A percentile compares a stretch with the other conserved stretches of the same genome.
phyloP scores from a whole-genome alignment of 2,329 filamentous ascomycete genomes.

The Triangularia verruculosa region DNA sequence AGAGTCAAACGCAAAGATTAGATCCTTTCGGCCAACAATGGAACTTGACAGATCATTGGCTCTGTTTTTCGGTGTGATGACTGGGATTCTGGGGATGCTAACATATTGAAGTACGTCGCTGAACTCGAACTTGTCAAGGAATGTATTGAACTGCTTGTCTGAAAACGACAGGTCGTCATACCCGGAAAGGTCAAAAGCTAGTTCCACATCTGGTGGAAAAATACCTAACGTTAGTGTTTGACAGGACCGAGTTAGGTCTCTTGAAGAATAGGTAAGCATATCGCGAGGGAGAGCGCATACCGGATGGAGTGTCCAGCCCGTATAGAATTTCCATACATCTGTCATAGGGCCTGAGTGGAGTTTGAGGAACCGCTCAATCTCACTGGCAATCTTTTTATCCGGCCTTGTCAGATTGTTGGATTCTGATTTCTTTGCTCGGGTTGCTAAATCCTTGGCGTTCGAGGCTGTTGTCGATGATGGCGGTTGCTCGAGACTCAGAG shows the following conservation, averaged over 20 bases:
- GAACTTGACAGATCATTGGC: neutral
- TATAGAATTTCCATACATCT: conserved; percentile 14
- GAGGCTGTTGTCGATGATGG: neutral
- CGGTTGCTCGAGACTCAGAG: neutral
- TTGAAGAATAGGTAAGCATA: neutral
- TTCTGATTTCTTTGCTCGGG: neutral
- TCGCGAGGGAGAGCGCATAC: too few species aligned
- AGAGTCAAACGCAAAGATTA: conserved; percentile 7
- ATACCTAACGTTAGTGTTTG: neutral
- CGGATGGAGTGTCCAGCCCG: neutral
- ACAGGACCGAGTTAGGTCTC: neutral
- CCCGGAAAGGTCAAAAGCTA: conserved; percentile 17
- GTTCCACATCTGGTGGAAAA: neutral
- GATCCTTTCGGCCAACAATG: conserved; percentile 9
- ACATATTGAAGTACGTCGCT: conserved; percentile 18
- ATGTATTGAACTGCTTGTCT: neutral
- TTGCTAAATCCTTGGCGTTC: neutral
- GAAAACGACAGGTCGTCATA: conserved; percentile 1
- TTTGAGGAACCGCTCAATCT: conserved; percentile 10
- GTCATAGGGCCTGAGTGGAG: conserved; percentile 3
- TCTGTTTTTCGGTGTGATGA: neutral
- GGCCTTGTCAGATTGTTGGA: conserved; percentile 5
- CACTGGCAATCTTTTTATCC: neutral
- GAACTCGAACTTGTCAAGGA: conserved; percentile 14
- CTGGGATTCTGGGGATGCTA: conserved; percentile 15